Base-by-base conservation (phyloP, 1,284 basidiomycete genomes). In the Apiotrichum montevideense region DNA sequence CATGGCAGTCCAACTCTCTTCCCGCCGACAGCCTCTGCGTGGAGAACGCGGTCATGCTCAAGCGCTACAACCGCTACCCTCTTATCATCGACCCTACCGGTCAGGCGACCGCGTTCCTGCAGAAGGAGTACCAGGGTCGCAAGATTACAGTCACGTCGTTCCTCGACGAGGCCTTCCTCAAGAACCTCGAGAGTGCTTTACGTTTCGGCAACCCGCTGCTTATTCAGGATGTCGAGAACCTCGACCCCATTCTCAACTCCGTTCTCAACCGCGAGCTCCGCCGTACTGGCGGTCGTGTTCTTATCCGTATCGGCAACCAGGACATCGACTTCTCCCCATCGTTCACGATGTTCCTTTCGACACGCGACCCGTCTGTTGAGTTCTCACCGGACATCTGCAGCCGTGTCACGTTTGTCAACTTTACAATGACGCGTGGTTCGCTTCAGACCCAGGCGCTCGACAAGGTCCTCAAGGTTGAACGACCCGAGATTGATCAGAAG, bases 301-400 rank as follows among this genome's bases (percentile, higher is more conserved):
- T 98, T 48, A 98, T 99, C 67, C 89, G 96, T 48, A 82, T 99
- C 33, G 96, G 96, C n/a, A 96, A 83, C 72, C 95, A 98, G 78
- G 97, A 99, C 65, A 98, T 99, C 73, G 96, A 99, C 77, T 98
- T 98, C 76, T 98, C 95, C 0, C 96, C 97, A 3, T 87, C 94
- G 10, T 99, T 99, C 81, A 95, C 90, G 9, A 95, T 99, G 90
- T 98, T 98, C 84, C 82, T 99, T 50, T 91, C 96, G 3, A 99
- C 96, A 7, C 83, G 95, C 32, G 94, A 98, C 75, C 94, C 97
- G 1, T 95, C 93, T 0, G 88, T 97, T 62, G 93, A 97, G 69
- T 97, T 98, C 77, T 90, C 95, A 21, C 93, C 96, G 1, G 95
- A 98, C 73, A 93, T 99, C 62, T 98, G 95, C 81, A 96, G 92